Evolutionary conservation across 768 basidiomycete species (phyloP), one percentile per base, ranked within the genome.

Genomic region (Rhodotorula paludigena): DNA sequence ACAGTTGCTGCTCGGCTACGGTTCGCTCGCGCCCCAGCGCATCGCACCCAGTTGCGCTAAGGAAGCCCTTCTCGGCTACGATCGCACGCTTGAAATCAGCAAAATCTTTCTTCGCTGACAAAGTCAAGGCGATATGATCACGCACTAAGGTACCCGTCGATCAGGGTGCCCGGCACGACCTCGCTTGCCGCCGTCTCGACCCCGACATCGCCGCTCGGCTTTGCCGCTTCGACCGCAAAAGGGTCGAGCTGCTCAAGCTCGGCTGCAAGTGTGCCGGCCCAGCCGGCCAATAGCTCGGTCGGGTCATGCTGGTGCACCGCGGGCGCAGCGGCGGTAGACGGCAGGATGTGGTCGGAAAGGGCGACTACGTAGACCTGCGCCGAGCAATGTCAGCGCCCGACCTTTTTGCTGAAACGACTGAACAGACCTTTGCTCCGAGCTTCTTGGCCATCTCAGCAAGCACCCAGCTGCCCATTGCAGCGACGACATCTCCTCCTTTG

Each of bases 121-220:
- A 10, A 42, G 23, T n/a, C 28, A 10, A 28, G 21, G n/a, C n/a
- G n/a, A n/a, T n/a, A n/a, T 11, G n/a, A 14, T 14, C 3, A 47
- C 58, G 11, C 58, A 59, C 58, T 60, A 38, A 60, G 30, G 28
- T 30, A 60, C 5, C 36, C 59, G 38, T 60, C 59, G 20, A 60
- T 41, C 2, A 60, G 21, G 28, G 9, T 36, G 0, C 48, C 59
- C 0, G 59, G 59, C 21, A 60, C 48, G 10, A 49, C 20, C 48
- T 60, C 59, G 39, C 59, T 60, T 28, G 42, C 42, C 32, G 2
- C 7, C n/a, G 59, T 49, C 16, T 16, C 38, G 16, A 4, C 48
- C 20, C 8, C 3, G 16, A 32, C 47, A 39, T 25, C n/a, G 5
- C 11, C 44, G 44, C 20, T 36, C 0, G 36, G 36, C 36, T 60